Evolutionary conservation across 192 early-diverging fungal genomes (phyloP).

Genomic region (Coemansia sp.): DNA sequence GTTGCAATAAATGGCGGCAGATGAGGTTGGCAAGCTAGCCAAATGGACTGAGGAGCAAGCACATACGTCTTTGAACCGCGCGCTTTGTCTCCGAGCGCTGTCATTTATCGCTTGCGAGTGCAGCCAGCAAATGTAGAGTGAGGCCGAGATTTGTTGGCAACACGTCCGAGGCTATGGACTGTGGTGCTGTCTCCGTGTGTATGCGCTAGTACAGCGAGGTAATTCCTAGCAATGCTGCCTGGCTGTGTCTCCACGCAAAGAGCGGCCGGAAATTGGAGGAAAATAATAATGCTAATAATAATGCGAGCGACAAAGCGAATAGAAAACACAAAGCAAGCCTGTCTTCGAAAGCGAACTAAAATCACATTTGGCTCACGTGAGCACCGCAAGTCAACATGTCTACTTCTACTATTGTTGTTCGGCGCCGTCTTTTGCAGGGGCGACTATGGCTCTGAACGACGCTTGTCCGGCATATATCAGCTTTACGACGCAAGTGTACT

Average conservation of each 20-base stretch:
- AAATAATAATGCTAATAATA: neutral
- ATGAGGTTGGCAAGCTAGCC: neutral
- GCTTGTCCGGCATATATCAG: conserved; percentile 51
- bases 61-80: conserved; percentile 38
- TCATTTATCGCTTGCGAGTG: conserved; percentile 12
- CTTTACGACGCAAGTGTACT: conserved; percentile 47
- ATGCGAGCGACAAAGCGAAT: neutral
- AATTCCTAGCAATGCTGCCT: neutral
- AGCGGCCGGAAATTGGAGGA: neutral
- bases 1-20: neutral
- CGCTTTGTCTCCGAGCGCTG: conserved; percentile 30
- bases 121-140: neutral
- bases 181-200: neutral
- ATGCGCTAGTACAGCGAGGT: neutral
- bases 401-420: neutral
- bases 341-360: too few relatives aligned
- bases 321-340: too few relatives aligned
- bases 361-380: neutral
- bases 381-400: neutral
- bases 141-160: neutral
- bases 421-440: conserved; percentile 8
- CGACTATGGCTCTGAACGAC: conserved; percentile 31
- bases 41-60: neutral
- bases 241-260: neutral
- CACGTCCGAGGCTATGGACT: neutral